Conservation (phyloP, 2,329 filamentous ascomycete genomes). For the Chaetothyriales sp. region DNA sequence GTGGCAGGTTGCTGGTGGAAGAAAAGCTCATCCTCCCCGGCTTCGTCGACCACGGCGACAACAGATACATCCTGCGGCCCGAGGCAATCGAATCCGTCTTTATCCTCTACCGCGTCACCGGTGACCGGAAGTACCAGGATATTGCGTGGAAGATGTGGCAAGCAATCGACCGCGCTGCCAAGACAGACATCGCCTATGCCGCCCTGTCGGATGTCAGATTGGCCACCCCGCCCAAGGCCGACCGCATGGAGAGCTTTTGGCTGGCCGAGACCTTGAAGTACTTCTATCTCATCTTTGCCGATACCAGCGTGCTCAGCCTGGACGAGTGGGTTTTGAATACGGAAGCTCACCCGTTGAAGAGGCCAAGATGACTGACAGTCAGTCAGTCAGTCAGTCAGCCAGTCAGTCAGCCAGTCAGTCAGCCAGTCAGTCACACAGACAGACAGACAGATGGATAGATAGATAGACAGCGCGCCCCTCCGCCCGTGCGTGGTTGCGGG, state of each 20-base stretch:
- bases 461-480: no score
- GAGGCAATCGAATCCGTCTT: slow-evolving; percentile 50
- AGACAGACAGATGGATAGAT: no score
- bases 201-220: slow-evolving; percentile 15
- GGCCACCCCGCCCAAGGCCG: slow-evolving; percentile 5
- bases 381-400: no score
- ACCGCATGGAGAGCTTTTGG: slow-evolving; percentile 20
- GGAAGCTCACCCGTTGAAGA: slow-evolving; percentile 15
- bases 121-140: slow-evolving; percentile 35
- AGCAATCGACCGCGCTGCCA: slow-evolving; percentile 30
- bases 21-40: slow-evolving; percentile 36
- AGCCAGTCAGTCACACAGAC: no score
- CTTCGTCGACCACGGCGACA: slow-evolving; percentile 40
- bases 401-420: no score
- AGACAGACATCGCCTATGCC: slow-evolving; percentile 31
- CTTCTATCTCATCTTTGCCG: slow-evolving; percentile 18
- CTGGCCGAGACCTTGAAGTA: slow-evolving; percentile 21
- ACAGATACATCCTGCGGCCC: slow-evolving; percentile 49
- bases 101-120: slow-evolving; percentile 46
- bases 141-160: slow-evolving; percentile 38
- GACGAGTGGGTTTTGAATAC: slow-evolving; percentile 19
- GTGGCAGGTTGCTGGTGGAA: slow-evolving; percentile 25
- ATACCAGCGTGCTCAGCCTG: slow-evolving; percentile 15
- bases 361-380: not conserved
- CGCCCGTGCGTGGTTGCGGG: no score